Evolutionary conservation across 2,329 filamentous ascomycete genomes (phyloP).

Genomic region (Fusarium secorum): DNA sequence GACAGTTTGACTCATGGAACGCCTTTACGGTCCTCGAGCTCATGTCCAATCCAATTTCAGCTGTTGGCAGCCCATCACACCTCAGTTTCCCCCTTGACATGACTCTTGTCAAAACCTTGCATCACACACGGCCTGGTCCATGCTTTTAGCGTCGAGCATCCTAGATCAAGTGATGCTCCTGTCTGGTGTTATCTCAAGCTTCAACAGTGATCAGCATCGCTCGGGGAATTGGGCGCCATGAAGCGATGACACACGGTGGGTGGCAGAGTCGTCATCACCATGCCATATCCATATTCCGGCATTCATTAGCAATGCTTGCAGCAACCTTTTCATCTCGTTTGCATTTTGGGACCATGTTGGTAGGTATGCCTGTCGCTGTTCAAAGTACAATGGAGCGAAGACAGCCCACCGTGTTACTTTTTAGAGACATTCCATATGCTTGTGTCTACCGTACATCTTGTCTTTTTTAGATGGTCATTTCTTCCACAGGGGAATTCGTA

Average conservation of each 20-base stretch:
- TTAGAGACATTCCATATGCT: neutral
- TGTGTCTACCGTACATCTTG: neutral
- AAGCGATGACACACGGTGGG: neutral
- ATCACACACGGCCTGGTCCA: constrained; percentile 16
- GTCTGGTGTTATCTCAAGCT: constrained; percentile 21
- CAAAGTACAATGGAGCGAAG: neutral
- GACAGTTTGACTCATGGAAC: constrained; percentile 1
- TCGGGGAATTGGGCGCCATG: constrained; percentile 1
- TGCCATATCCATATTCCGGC: constrained; percentile 14
- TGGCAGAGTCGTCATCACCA: constrained; percentile 20
- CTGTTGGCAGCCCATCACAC: constrained; percentile 12
- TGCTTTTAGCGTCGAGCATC: constrained; percentile 28
- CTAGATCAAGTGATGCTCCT: constrained; percentile 39
- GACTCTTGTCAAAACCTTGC: constrained; percentile 31
- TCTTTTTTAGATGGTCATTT: neutral
- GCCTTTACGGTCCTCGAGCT: neutral
- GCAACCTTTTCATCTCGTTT: constrained; percentile 10
- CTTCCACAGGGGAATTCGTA: neutral
- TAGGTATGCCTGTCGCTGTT: neutral
- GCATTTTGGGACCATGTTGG: neutral
- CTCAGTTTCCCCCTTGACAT: constrained; percentile 12
- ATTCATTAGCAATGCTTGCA: constrained; percentile 5
- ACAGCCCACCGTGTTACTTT: neutral
- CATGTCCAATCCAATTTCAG: constrained; percentile 9
- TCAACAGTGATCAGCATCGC: constrained; percentile 27